phyloP scores from a whole-genome alignment of 2,329 filamentous ascomycete genomes.

The Fusarium annulatum region DNA sequence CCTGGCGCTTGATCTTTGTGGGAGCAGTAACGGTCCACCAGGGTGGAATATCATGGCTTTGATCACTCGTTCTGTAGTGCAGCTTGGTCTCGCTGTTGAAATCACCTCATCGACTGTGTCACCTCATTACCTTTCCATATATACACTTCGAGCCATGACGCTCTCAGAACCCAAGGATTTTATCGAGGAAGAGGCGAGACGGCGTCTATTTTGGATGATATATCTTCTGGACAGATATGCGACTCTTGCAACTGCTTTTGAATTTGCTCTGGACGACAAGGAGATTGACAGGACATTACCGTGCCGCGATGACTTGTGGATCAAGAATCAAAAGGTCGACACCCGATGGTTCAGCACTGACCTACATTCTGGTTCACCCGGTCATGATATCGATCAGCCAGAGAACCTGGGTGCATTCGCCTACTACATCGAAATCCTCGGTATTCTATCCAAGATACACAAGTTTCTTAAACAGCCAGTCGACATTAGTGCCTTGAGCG shows the following conservation, averaged over 20 bases:
- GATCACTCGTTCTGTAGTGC: constrained; percentile 88
- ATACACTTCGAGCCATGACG: constrained; percentile 86
- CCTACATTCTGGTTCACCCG: constrained; percentile 58
- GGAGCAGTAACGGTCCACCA: constrained; percentile 88
- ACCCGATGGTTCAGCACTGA: constrained; percentile 81
- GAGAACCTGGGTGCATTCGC: constrained; percentile 90
- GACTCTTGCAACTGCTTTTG: constrained; percentile 90
- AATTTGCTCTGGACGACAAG: constrained; percentile 88
- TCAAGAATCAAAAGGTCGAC: constrained; percentile 84
- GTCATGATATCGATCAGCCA: constrained; percentile 74
- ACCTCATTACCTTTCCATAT: constrained; percentile 85
- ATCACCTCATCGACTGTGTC: constrained; percentile 81
- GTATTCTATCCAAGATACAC: constrained; percentile 88
- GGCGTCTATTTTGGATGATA: constrained; percentile 93
- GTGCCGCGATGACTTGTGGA: constrained; percentile 87
- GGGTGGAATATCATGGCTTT: constrained; percentile 93
- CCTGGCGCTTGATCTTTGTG: constrained; percentile 84
- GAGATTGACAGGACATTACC: constrained; percentile 90
- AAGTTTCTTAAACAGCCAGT: constrained; percentile 89
- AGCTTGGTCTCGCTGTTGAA: constrained; percentile 87
- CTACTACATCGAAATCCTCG: constrained; percentile 90
- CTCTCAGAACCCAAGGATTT: constrained; percentile 86
- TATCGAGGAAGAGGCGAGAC: constrained; percentile 87
- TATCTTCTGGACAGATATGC: constrained; percentile 91
- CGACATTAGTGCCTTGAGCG: constrained; percentile 83